Evolutionary conservation across 139 green algal genomes (phyloP).

Genomic region (Chlamydomonas sp.): DNA sequence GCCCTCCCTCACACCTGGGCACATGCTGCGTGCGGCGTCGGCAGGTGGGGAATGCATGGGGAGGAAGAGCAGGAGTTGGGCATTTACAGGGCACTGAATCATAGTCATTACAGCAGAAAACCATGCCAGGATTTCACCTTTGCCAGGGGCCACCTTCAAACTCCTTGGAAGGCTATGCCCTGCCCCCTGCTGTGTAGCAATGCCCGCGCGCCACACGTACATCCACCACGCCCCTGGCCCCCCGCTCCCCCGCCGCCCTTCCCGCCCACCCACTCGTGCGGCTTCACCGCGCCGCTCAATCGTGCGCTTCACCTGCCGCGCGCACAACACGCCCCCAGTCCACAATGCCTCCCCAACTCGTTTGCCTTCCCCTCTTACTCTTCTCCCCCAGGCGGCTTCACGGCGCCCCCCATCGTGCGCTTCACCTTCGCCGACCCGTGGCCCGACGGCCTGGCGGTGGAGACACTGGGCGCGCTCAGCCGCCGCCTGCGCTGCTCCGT

Average conservation of each 20-base stretch:
- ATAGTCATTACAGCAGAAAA: too few relatives aligned
- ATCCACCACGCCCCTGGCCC: not conserved
- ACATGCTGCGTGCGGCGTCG: conserved; percentile 40
- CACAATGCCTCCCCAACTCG: not conserved
- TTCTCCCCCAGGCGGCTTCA: conserved; percentile 42
- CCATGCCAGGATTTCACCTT: too few relatives aligned
- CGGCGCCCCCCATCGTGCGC: conserved; percentile 36
- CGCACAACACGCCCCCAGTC: too few relatives aligned
- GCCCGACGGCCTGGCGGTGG: conserved; percentile 60
- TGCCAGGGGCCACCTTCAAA: too few relatives aligned
- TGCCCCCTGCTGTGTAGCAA: too few relatives aligned
- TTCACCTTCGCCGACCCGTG: conserved; percentile 70
- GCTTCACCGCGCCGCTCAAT: too few relatives aligned
- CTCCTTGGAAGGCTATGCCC: too few relatives aligned
- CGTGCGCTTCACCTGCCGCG: too few relatives aligned
- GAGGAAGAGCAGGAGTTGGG: not conserved
- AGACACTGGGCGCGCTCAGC: conserved; percentile 55
- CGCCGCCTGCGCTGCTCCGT: conserved; percentile 45
- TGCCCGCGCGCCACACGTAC: not conserved
- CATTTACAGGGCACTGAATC: not conserved
- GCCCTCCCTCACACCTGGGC: conserved; percentile 23
- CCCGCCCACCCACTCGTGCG: not conserved
- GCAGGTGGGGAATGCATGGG: conserved; percentile 29
- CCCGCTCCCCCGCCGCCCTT: not conserved
- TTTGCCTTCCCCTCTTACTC: not conserved